A percentile compares a stretch with the other conserved stretches of the same genome.
Conservation (phyloP, 805 yeast genomes). For the Cyberlindnera japonica region DNA sequence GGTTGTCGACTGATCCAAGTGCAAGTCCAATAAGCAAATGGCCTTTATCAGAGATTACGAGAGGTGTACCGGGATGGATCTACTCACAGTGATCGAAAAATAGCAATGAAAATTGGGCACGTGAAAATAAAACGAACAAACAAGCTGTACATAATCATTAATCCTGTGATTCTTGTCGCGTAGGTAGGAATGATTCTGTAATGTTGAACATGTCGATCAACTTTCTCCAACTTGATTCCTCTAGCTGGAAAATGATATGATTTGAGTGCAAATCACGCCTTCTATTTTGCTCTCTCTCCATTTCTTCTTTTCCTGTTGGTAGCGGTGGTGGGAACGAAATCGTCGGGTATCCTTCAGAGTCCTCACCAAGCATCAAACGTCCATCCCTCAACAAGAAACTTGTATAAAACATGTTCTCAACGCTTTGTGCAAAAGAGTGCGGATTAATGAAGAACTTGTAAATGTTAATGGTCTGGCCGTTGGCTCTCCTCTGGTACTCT, state of each 20-base stretch:
- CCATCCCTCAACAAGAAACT: constrained; percentile 81
- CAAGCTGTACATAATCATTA: too few relatives aligned
- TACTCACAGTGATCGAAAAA: constrained; percentile 7
- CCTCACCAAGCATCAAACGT: constrained; percentile 50
- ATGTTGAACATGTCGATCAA: constrained; percentile 54
- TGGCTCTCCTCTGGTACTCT: constrained; percentile 33
- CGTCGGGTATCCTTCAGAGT: constrained; percentile 44
- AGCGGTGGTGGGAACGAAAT: constrained; percentile 32
- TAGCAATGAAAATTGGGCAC: constrained; percentile 3
- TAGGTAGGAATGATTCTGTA: constrained; percentile 48
- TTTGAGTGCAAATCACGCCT: constrained; percentile 33
- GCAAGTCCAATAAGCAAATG: constrained; percentile 74
- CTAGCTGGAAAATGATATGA: constrained; percentile 74
- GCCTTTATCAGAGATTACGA: constrained; percentile 59
- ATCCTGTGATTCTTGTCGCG: too few relatives aligned
- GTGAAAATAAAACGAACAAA: constrained; percentile 2
- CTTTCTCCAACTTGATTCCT: constrained; percentile 60
- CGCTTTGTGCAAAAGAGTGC: constrained; percentile 65
- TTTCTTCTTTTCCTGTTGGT: constrained; percentile 25
- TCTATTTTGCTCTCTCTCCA: constrained; percentile 25
- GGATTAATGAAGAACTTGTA: constrained; percentile 74
- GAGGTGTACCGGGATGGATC: constrained; percentile 49
- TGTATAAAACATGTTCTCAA: constrained; percentile 80
- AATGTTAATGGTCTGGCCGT: constrained; percentile 44
- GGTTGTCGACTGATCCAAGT: constrained; percentile 43